phyloP scores from a whole-genome alignment of 805 yeast species.

The Hyphopichia homilentoma region DNA sequence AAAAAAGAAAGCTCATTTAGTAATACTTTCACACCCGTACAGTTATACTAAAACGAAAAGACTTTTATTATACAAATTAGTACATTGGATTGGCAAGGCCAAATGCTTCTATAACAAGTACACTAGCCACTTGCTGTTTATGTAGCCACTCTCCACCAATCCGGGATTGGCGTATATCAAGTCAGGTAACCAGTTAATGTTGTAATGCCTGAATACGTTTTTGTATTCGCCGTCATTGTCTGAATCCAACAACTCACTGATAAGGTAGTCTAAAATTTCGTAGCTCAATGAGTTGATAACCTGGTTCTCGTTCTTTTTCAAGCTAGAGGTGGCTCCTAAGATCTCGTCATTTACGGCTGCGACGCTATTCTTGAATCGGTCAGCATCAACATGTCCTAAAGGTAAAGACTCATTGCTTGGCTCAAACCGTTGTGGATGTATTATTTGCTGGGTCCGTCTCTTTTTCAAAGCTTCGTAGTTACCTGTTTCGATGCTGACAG shows the following conservation, averaged over 20 bases:
- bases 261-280: conserved; percentile 31
- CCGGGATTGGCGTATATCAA: conserved; percentile 39
- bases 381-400: conserved; percentile 35
- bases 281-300: conserved; percentile 28
- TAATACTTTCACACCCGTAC: too few relatives aligned
- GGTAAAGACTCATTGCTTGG: conserved; percentile 19
- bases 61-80: too few relatives aligned
- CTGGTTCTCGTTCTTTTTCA: conserved; percentile 11
- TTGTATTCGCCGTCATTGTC: conserved; percentile 20
- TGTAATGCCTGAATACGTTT: conserved; percentile 32
- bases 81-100: too few relatives aligned
- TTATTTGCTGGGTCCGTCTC: too few relatives aligned
- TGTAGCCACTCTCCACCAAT: conserved; percentile 29
- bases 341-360: conserved; percentile 18
- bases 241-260: conserved; percentile 21
- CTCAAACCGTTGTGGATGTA: conserved; percentile 15
- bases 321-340: conserved; percentile 5
- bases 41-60: too few relatives aligned
- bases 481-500: conserved; percentile 45
- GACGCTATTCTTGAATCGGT: conserved; percentile 27
- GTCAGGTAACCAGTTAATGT: conserved; percentile 38
- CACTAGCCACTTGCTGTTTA: conserved; percentile 35
- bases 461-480: conserved; percentile 40
- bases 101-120: conserved; percentile 26
- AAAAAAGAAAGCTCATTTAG: too few relatives aligned